A percentile compares a stretch with the other conserved stretches of the same genome.
Evolutionary conservation across 371 early-diverging fungal genomes (phyloP).

Genomic region (Lichtheimia hyalospora): DNA sequence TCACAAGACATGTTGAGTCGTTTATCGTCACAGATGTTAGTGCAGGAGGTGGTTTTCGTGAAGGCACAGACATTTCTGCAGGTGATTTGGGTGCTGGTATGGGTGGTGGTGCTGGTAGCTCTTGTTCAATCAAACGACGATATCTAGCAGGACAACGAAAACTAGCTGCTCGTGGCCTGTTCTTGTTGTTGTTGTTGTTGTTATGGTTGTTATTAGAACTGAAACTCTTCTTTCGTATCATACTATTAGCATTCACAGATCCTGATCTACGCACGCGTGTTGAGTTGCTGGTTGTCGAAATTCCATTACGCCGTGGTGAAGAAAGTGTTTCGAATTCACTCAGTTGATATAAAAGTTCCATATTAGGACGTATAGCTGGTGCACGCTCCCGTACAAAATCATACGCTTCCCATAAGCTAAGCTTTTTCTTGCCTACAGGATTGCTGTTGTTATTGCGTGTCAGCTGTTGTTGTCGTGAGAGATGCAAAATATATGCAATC

Average conservation of each 20-base stretch:
- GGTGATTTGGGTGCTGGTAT: not conserved
- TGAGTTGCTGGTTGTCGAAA: not conserved
- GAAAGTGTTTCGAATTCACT: constrained; percentile 23
- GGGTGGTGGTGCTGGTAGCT: not conserved
- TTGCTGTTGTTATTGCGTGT: not conserved
- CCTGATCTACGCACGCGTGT: not conserved
- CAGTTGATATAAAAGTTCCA: constrained; percentile 34
- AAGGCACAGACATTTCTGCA: not conserved
- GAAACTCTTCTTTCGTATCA: not conserved
- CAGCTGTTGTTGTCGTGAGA: constrained; percentile 8
- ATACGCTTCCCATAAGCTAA: constrained; percentile 22
- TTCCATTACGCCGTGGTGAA: constrained; percentile 1
- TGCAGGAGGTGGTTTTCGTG: not conserved
- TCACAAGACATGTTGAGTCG: not conserved
- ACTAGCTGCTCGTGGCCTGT: constrained; percentile 6
- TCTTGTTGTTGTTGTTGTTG: not conserved
- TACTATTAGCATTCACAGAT: not conserved
- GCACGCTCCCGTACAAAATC: constrained; percentile 28
- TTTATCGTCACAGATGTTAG: not conserved
- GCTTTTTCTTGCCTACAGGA: constrained; percentile 7
- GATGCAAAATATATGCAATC: constrained; percentile 26
- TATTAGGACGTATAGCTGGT: constrained; percentile 31
- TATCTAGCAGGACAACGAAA: not conserved
- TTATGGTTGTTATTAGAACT: not conserved
- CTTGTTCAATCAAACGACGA: not conserved